Base-by-base conservation (phyloP, 352 stramenopile species). In the Plasmopara halstedii region DNA sequence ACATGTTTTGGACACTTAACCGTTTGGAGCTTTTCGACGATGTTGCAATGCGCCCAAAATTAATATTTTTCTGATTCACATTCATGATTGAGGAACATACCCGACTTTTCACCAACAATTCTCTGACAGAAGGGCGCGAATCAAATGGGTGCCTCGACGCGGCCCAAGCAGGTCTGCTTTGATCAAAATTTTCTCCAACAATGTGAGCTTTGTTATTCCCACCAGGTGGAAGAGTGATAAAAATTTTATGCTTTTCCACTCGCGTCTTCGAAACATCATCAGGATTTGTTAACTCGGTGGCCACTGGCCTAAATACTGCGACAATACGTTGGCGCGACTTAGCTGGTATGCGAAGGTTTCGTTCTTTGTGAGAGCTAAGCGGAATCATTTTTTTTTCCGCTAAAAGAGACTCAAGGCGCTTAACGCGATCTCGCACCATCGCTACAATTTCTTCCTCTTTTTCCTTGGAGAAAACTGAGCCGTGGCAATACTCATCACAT, bases 61-160 rank as follows among this genome's bases (percentile, higher is more conserved):
- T 95, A 53, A 95, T 95, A 48, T 95, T 95, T 47, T 95, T 95
- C 58, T 95, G 83, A 46, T 95, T 95, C 39, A 95, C 82, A 34
- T 93, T 90, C 70, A 95, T 73, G 9, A 95, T 76, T 1, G 82
- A 93, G 14, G 82, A 79, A 29, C 77, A 93, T 8, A 95, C 80
- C 44, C 78, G 76, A 50, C 79, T 77, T 50, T 91, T 90, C 4
- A 95, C 62, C 6, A 95, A 56, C 29, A 95, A 53, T 35, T 95
- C 83, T 43, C 83, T 70, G 18, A 95, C 82, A 14, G 80, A 92
- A 23, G 73, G 50, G 0, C 77, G 58, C 25, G 73, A 80, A 56
- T 91, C 79, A 46, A 94, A 92, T 7, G 83, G 78, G 42, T 94
- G 83, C 41, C 85, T 88, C 0, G 76, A 81, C 32, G 64, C 66